These are phyloP conservation scores for Xylaria bambusicola DNA, from an alignment of 495 filamentous ascomycete species.

Conservation along the genomic window DNA sequence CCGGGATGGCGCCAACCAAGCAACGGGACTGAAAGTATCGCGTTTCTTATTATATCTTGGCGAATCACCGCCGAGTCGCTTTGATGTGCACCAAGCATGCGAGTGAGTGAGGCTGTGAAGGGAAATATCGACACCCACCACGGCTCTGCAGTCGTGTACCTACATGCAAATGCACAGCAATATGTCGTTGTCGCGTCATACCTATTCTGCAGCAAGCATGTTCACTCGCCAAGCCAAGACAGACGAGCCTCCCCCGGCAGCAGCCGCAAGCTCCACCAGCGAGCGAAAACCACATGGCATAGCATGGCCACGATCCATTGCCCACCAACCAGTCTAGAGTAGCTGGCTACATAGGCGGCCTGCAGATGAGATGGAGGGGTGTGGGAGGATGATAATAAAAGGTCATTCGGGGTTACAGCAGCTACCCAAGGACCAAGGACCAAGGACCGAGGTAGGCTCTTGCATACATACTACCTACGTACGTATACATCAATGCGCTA, in stretches of 20 bases:
- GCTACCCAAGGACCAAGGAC: not conserved
- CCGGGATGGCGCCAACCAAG: not conserved
- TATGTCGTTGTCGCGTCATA: not conserved
- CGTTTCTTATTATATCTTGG: not conserved
- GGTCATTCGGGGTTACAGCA: constrained; percentile 4
- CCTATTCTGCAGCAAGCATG: not conserved
- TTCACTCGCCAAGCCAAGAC: constrained; percentile 16
- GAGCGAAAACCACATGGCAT: constrained; percentile 19
- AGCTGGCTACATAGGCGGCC: not conserved
- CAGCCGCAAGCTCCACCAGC: constrained; percentile 17
- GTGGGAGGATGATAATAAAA: not conserved
- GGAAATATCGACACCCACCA: not conserved
- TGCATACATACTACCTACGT: not conserved
- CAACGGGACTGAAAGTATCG: constrained; percentile 3
- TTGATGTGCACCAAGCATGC: not conserved
- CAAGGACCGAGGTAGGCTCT: constrained; percentile 2
- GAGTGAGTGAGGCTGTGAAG: not conserved
- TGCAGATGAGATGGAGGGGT: not conserved
- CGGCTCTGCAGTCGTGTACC: not conserved
- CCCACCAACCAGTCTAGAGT: not conserved
- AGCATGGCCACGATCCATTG: constrained; percentile 7
- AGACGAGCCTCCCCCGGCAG: constrained; percentile 9
- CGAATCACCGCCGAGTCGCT: not conserved
- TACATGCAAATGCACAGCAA: no score
- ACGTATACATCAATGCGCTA: constrained; percentile 7